Evolutionary conservation across 2,329 filamentous ascomycete species (phyloP), one percentile per base, ranked within the genome.

Genomic region (Cladosporium sp.): DNA sequence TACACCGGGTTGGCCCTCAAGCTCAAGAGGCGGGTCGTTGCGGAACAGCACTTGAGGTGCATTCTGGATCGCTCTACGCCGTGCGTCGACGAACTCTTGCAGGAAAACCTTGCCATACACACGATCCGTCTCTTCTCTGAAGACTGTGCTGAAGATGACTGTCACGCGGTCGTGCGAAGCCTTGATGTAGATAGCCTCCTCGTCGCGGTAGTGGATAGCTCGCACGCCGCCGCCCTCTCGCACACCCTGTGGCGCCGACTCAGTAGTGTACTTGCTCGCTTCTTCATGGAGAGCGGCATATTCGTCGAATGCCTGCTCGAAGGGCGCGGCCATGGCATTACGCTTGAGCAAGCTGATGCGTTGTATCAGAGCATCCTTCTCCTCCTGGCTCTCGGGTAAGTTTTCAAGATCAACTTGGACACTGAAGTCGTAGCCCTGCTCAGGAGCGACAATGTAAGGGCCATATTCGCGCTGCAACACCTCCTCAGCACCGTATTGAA

Each of bases 101-200:
- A 99, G 85, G 72, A 99, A 99, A 13, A 99, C 91, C 78, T 97
- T 97, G 66, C 94, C 94, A 69, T 96, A 99, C 58, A 99, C 90
- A 61, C 93, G 83, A 72, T 99, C 94, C 56, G 95, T 99, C 78
- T 99, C 95, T 72, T 99, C 95, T 58, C 91, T 83, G 82, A 99
- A 99, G 53, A 97, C 85, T 40, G 94, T 99, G 77, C 91, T 96
- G 82, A 99, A 99, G 70, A 99, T 99, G 69, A 99, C 92, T 0
- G 95, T 99, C 53, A 99, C 94, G 69, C 94, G 87, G 73, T 99
- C 94, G 77, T 95, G 89, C 74, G 90, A 95, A 61, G 94, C 93
- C 79, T 99, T 97, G 79, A 99, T 88, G 75, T 96, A 99, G 71
- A 99, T 97, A 53, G 94, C 92, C 75, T 99, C 94, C 79, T 97